These are phyloP conservation scores for Geranium rotundifolium DNA, from an alignment of 345 rosid genomes.

Conservation along the genomic window DNA sequence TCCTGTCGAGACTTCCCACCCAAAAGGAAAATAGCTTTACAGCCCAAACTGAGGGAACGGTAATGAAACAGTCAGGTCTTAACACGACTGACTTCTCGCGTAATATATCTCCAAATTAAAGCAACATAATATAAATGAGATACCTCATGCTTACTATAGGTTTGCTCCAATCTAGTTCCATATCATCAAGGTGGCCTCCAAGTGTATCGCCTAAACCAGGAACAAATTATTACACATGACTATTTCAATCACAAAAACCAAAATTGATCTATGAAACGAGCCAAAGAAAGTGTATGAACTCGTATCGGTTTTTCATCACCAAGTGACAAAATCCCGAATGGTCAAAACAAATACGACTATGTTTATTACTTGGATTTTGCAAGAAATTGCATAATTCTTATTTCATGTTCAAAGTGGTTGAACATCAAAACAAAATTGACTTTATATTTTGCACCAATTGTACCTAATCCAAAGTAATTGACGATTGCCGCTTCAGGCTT, in stretches of 20 bases:
- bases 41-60: conserved; percentile 52
- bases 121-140: background rate
- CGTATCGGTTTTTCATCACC: too few relatives aligned
- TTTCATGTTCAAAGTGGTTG: background rate
- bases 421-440: background rate
- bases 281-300: too few relatives aligned
- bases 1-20: conserved; percentile 83
- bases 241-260: too few relatives aligned
- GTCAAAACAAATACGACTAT: background rate
- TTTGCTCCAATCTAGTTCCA: conserved; percentile 95
- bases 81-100: background rate
- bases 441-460: background rate
- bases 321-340: background rate
- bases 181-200: conserved; percentile 95
- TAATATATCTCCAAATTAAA: background rate
- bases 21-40: conserved; percentile 89
- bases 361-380: background rate
- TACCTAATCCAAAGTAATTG: conserved; percentile 79
- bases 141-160: conserved; percentile 97
- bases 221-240: background rate
- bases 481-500: conserved; percentile 86
- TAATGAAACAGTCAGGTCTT: conserved; percentile 1
- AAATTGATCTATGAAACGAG: too few relatives aligned
- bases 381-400: background rate
- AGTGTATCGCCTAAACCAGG: conserved; percentile 64